These are phyloP conservation scores for Termitomyces sp. DNA, from an alignment of 768 basidiomycete species.

Conservation along the genomic window DNA sequence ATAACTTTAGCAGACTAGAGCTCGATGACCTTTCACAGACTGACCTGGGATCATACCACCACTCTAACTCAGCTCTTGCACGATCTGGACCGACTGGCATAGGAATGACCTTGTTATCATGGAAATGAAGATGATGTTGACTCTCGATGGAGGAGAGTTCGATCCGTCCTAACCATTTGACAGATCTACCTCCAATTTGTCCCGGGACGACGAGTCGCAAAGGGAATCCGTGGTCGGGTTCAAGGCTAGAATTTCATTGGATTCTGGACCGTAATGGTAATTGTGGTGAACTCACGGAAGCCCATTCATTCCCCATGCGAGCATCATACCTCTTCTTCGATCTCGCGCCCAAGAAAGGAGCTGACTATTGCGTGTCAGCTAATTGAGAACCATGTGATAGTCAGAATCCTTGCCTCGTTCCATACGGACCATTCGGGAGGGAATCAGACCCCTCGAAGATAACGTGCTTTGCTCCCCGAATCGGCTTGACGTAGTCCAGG, in stretches of 20 bases:
- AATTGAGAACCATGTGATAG: neutral
- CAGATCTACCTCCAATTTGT: conserved; percentile 55
- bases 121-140: conserved; percentile 40
- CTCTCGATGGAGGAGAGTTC: conserved; percentile 44
- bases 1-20: conserved; percentile 9
- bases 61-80: conserved; percentile 41
- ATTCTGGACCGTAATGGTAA: neutral
- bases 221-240: conserved; percentile 63
- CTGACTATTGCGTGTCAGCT: conserved; percentile 1
- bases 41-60: conserved; percentile 51
- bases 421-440: conserved; percentile 56
- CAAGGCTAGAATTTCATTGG: conserved; percentile 20
- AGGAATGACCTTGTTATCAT: conserved; percentile 62
- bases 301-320: conserved; percentile 57
- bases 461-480: conserved; percentile 34
- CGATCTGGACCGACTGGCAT: conserved; percentile 44
- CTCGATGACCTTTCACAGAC: conserved; percentile 6
- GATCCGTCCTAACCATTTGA: conserved; percentile 57
- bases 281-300: conserved; percentile 21
- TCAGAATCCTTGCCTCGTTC: conserved; percentile 35
- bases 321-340: conserved; percentile 43
- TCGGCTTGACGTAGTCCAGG: conserved; percentile 38
- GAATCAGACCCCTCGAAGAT: conserved; percentile 55
- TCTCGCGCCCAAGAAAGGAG: conserved; percentile 37
- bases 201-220: conserved; percentile 59